phyloP scores from a whole-genome alignment of 768 basidiomycete species.

The Leucocoprinus birnbaumii region DNA sequence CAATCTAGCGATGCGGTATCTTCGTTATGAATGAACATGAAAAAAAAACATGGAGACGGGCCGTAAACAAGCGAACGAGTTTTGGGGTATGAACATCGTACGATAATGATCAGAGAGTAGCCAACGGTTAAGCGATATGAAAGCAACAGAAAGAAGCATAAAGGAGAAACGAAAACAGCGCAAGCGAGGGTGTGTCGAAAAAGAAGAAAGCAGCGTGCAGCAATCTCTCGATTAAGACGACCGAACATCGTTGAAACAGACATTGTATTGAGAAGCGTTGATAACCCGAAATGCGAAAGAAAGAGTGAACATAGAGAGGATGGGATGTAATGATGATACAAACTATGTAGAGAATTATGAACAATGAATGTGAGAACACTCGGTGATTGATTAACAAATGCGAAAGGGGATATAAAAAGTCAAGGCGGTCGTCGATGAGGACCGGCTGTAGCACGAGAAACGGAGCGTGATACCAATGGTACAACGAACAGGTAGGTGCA shows the following conservation, averaged over 20 bases:
- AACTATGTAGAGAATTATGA: too few relatives aligned
- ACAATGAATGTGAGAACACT: too few relatives aligned
- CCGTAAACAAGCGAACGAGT: neutral
- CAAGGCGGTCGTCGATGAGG: too few relatives aligned
- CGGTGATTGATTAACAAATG: neutral
- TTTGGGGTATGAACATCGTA: too few relatives aligned
- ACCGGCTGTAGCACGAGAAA: too few relatives aligned
- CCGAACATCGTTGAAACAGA: neutral
- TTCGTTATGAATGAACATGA: too few relatives aligned
- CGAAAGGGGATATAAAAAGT: neutral
- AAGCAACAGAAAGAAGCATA: neutral
- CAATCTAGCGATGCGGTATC: too few relatives aligned
- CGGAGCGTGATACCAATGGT: too few relatives aligned
- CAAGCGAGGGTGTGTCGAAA: neutral
- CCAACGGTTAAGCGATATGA: neutral
- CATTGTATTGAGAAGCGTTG: neutral
- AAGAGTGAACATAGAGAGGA: neutral
- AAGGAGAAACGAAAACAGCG: neutral
- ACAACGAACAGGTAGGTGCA: too few relatives aligned
- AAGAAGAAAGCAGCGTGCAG: too few relatives aligned
- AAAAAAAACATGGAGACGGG: too few relatives aligned
- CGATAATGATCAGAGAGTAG: neutral
- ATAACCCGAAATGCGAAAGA: neutral
- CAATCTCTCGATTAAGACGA: too few relatives aligned
- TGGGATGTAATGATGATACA: neutral